Evolutionary conservation across 139 green algal species (phyloP), one percentile per base, ranked within the genome.

Genomic region (Yamagishiella unicocca): DNA sequence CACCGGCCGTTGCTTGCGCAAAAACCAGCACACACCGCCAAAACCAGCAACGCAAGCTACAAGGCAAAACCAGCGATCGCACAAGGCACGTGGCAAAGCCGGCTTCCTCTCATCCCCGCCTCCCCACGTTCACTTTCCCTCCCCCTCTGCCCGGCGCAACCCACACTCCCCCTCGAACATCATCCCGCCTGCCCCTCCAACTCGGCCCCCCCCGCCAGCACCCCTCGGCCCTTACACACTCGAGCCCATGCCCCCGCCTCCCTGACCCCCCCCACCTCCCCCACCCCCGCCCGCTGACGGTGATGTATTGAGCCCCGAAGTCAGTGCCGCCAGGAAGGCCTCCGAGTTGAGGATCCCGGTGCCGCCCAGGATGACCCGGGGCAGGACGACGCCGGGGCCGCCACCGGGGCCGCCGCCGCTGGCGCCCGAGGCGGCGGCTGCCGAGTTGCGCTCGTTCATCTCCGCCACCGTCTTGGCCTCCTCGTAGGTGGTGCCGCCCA

Each of bases 401-500:
- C 7, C 74, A 3, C 46, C 53, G 25, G 25, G 22, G 43, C 72
- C 72, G 71, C 42, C 71, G 24, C 25, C 71, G 3, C 45, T 24
- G 38, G 43, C 29, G 8, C 42, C 27, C 8, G 27, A 19, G 4
- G 38, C 58, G 19, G 77, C 77, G 19, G 77, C 77, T 1, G 77
- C 77, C 12, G 27, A 27, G 12, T 64, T 79, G 71, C 89, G 83
- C 7, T 92, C 88, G 87, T 99, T 99, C 77, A 96, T 93, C 79
- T 98, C 95, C 22, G 94, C 92, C 33, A 99, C 91, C 24, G 78
- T 78, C 72, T 90, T 90, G 50, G 81, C 94, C 90, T 99, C 97
- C 88, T 99, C 97, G 82, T 99, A 99, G 0, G 97, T 99, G 2
- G 96, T 96, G n/a, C 97, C 97, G 3, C 97, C 97, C 38, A 99